Percentiles rank a stretch among this genome's conserved stretches.
These are phyloP conservation scores for Eutrema heterophyllum DNA, from an alignment of 345 rosid species.

Conservation along the genomic window DNA sequence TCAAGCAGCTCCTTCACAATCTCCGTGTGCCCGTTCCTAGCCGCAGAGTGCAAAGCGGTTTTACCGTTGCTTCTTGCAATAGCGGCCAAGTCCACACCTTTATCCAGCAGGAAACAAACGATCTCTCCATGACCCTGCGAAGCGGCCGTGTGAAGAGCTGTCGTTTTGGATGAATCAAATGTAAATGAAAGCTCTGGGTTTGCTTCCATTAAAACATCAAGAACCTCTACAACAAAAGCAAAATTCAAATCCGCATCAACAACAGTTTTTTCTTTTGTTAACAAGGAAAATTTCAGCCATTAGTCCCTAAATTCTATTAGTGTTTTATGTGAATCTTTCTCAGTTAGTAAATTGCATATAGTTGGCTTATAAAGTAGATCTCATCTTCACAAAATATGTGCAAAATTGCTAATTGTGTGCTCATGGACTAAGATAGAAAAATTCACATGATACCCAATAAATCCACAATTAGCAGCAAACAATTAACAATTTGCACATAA, in stretches of 20 bases:
- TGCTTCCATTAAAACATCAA: conserved; percentile 61
- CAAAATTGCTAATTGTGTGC: not conserved
- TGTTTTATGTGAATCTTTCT: not conserved
- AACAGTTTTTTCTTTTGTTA: too few species aligned
- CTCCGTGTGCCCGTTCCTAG: conserved; percentile 81
- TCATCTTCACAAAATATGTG: too few species aligned
- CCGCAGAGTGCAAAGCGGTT: conserved; percentile 79
- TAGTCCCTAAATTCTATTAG: not conserved
- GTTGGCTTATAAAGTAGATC: not conserved
- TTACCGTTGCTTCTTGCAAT: conserved; percentile 75
- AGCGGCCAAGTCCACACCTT: conserved; percentile 44
- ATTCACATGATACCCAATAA: too few species aligned
- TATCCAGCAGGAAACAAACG: conserved; percentile 61
- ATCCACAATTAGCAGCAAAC: not conserved
- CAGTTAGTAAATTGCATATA: not conserved
- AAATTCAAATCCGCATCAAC: not conserved
- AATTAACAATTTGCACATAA: not conserved
- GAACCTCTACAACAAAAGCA: conserved; percentile 40
- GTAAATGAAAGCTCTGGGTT: conserved; percentile 70
- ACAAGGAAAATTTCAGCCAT: too few species aligned
- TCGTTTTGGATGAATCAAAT: conserved; percentile 64
- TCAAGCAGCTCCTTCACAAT: conserved; percentile 58
- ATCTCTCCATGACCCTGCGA: conserved; percentile 72
- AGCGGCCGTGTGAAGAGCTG: conserved; percentile 79
- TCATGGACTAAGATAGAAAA: not conserved